Base-by-base conservation (phyloP, 371 early-diverging fungal genomes). In the Lichtheimia hyalospora region DNA sequence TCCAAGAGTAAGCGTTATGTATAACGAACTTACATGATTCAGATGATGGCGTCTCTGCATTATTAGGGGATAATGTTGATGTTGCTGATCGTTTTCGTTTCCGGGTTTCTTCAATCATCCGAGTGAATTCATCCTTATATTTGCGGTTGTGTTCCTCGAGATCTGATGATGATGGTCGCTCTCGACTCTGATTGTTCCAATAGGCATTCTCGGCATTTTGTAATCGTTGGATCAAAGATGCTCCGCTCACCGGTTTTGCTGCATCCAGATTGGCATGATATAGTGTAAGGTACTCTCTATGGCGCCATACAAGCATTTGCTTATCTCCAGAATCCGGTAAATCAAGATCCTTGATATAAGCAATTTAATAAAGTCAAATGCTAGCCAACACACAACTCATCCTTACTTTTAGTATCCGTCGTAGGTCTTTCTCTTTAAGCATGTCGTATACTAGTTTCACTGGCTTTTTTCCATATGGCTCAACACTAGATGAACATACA, bases 181-280 rank as follows among this genome's bases (percentile, higher is more conserved):
- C 25, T n/a, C 20, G n/a, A 13, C 20, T 15, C 13, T 59, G 52
- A 21, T 25, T 25, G 41, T 57, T 39, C 46, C 46, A 20, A n/a
- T 68, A 58, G 4, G 40, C 49, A 1, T 27, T n/a, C 34, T 68
- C 69, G 6, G 55, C 52, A 7, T 57, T 58, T 12, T 42, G n/a
- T 15, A 68, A 48, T 43, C 55, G 58, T 43, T 43, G 61, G 1
- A 50, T 46, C 48, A 68, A 49, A 34, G 34, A 14, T 0, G 23
- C 10, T 12, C 34, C 34, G 4, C 55, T 53, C 13, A 55, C 72
- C 2, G 87, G 87, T 18, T 79, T 61, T 7, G 64, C 65, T 0
- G 86, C 68, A 58, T 89, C 89, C 49, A 75, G 69, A 56, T 89
- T 89, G 25, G 89, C 86, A 63, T 85, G 73, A 63, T 81, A 88